Percentiles rank a stretch among this genome's conserved stretches.
Evolutionary conservation across 495 filamentous ascomycete genomes (phyloP).

Genomic region (Xylaria acuta): DNA sequence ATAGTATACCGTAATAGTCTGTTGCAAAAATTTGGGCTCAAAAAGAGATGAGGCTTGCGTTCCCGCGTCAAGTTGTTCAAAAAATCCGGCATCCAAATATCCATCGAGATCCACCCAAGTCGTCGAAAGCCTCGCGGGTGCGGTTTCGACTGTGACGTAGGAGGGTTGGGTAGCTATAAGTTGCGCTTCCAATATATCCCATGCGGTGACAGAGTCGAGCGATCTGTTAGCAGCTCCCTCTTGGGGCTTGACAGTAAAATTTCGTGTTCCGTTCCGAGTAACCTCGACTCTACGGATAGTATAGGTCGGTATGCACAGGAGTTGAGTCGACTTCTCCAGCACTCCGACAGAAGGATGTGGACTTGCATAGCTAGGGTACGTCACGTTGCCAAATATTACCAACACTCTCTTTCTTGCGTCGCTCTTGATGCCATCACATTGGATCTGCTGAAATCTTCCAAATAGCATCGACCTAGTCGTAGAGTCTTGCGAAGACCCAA

Average conservation of each 20-base stretch:
- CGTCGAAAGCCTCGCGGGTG: too few relatives aligned
- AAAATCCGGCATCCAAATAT: background rate
- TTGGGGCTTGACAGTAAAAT: background rate
- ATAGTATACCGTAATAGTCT: background rate
- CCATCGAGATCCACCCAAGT: background rate
- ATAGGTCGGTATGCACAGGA: background rate
- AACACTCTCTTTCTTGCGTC: background rate
- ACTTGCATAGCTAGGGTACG: background rate
- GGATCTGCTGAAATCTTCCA: background rate
- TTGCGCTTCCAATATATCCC: conserved; percentile 7
- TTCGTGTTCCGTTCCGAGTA: background rate
- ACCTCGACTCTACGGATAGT: background rate
- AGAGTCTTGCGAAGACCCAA: too few relatives aligned
- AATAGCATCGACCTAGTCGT: too few relatives aligned
- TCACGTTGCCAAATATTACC: conserved; percentile 7
- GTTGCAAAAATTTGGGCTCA: background rate
- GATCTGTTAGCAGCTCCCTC: background rate
- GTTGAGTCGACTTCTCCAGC: background rate
- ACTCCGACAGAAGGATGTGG: background rate
- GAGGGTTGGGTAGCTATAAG: background rate
- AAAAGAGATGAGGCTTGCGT: background rate
- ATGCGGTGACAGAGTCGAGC: background rate
- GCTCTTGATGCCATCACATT: background rate
- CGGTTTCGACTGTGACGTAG: background rate
- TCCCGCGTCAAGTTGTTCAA: background rate